These are phyloP conservation scores for Rhododendron molle DNA, from an alignment of 148 eudicot genomes.

Conservation along the genomic window DNA sequence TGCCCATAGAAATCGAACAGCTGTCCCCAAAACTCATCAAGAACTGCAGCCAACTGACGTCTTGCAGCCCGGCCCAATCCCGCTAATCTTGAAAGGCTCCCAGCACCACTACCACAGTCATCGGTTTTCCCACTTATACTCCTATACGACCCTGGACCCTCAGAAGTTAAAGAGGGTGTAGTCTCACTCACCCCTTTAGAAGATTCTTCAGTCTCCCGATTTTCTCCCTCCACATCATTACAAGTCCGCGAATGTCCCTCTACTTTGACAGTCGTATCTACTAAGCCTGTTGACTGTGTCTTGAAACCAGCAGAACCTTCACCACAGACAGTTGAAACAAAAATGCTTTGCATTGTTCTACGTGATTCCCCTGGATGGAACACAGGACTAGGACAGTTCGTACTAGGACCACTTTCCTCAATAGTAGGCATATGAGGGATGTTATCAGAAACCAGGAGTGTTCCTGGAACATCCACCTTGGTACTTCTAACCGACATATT, in stretches of 20 bases:
- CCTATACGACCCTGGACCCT: slow-evolving; percentile 73
- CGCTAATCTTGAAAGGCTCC: slow-evolving; percentile 81
- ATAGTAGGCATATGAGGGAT: slow-evolving; percentile 27
- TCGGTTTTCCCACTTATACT: slow-evolving; percentile 72
- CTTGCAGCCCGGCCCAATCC: slow-evolving; percentile 95
- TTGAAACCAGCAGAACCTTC: slow-evolving; percentile 29
- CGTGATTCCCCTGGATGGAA: slow-evolving; percentile 28
- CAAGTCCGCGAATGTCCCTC: slow-evolving; percentile 35
- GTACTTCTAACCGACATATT: slow-evolving; percentile 22
- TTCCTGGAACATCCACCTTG: slow-evolving; percentile 52
- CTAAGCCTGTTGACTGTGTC: slow-evolving; percentile 31
- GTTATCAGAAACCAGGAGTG: slow-evolving; percentile 48
- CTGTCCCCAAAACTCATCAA: slow-evolving; percentile 98
- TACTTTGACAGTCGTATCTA: slow-evolving; percentile 38
- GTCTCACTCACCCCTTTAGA: slow-evolving; percentile 36
- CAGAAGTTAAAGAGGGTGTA: slow-evolving; percentile 35
- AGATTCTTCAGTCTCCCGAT: slow-evolving; percentile 55
- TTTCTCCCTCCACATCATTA: slow-evolving; percentile 44
- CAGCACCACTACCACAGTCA: slow-evolving; percentile 68
- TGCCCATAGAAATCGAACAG: slow-evolving; percentile 91
- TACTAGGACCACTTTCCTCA: slow-evolving; percentile 35
- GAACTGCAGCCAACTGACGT: slow-evolving; percentile 68
- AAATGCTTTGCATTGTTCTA: slow-evolving; percentile 17
- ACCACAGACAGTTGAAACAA: slow-evolving; percentile 16
- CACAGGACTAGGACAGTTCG: slow-evolving; percentile 15